Evolutionary conservation across 768 basidiomycete genomes (phyloP), one percentile per base, ranked within the genome.

Genomic region (Gloeophyllum trabeum): DNA sequence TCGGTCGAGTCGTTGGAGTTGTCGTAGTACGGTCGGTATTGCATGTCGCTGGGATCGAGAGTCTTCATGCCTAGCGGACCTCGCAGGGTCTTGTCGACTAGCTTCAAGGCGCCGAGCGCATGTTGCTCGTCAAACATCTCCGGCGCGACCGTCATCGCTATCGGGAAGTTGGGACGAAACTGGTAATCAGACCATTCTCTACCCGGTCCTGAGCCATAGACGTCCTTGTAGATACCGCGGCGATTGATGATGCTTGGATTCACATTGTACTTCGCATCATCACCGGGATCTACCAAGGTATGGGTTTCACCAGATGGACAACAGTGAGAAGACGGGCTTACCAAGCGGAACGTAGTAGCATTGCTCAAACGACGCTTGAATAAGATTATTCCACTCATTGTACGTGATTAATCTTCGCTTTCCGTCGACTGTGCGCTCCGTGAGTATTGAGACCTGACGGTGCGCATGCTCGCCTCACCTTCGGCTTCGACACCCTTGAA

Each of bases 131-230:
- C 75, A 60, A 98, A 99, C 36, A 99, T 61, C 58, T 98, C 96
- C 6, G 94, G 94, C 1, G 96, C 96, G 35, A 98, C 92, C 2
- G 83, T 75, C 93, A 98, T 97, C 0, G 96, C 89, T 45, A 97
- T 84, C 3, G 92, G 82, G 69, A 91, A 94, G 62, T 97, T 96
- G 53, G 79, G 76, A 46, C 92, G 75, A 50, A 96, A 73, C 61
- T 98, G 96, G 59, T 98, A 99, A 62, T 99, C 93, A 4, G 91
- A 88, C 91, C 91, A 97, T 61, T 94, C 88, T 43, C 89, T 75
- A 6, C 80, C 85, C 38, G 69, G 55, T 1, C 88, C 88, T 7
- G 96, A 92, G 30, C 93, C 90, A 50, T 84, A 84, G 5, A 98
- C 90, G 57, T 99, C 96, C 69, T 99, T 99, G 71, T 98, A 99